Evolutionary conservation across 169 alveolate species (phyloP), one percentile per base, ranked within the genome.

Genomic region (Eimeria acervulina): DNA sequence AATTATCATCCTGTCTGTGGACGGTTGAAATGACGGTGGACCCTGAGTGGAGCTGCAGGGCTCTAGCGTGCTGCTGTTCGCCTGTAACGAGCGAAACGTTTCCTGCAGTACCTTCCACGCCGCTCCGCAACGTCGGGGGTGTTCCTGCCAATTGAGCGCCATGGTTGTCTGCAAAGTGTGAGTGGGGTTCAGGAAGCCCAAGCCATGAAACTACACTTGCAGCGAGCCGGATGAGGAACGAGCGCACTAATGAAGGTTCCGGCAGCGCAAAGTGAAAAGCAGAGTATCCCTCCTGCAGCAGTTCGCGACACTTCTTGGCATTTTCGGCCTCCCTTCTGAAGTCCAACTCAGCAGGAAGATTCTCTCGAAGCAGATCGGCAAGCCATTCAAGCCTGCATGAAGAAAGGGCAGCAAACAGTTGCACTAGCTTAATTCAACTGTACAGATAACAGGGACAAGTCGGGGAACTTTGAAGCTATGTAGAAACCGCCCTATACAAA

Each of bases 311-410:
- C 23, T 52, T 47, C 33, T 88, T 88, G 38, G 96, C 95, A 28
- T 95, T 95, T 63, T 83, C 94, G 2, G 95, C 96, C 70, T 95
- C 96, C 44, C 63, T 51, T 31, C 87, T 31, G 55, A 95, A 95
- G 81, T 95, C 95, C 72, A 78, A 19, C n/a, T 95, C 96, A 13
- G 74, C 74, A 42, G 96, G 96, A 31, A 95, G 93, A 36, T 95
- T 95, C 59, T 72, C 66, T 51, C 92, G 92, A 8, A 95, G 88
- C 91, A 95, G 74, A 63, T 85, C 95, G 44, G 52, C 89, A 13
- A 95, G 91, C 96, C 96, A 95, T 52, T 88, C 83, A 28, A 95
- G 80, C 70, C 96, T 95, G 85, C 93, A 52, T 23, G 93, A 28
- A 72, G 83, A 72, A 33, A 31, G 47, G 51, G 36, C 12, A 31